These are phyloP conservation scores for Tuber melanosporum DNA, from an alignment of 495 filamentous ascomycete genomes.

Conservation along the genomic window DNA sequence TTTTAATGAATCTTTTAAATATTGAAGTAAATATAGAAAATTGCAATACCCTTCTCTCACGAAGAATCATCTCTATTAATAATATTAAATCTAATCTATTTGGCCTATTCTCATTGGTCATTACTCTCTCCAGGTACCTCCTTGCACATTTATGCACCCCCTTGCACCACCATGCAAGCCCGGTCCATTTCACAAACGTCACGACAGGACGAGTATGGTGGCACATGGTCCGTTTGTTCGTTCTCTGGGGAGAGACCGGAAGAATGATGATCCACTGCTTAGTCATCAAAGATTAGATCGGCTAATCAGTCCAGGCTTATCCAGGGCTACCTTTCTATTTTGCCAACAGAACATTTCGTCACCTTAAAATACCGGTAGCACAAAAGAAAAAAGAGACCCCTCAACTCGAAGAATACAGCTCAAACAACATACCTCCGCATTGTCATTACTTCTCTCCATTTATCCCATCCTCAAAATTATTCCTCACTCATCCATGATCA, in stretches of 20 bases:
- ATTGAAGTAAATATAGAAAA: too few relatives aligned
- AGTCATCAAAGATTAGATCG: background rate
- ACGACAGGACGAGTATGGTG: too few relatives aligned
- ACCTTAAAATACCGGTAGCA: background rate
- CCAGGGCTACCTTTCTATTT: background rate
- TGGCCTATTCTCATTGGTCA: too few relatives aligned
- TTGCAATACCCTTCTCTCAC: too few relatives aligned
- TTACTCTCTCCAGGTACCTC: too few relatives aligned
- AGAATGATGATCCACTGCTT: background rate
- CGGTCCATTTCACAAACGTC: too few relatives aligned
- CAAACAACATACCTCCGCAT: background rate
- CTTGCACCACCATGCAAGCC: too few relatives aligned
- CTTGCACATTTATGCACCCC: too few relatives aligned
- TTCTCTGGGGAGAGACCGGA: background rate
- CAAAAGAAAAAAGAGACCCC: background rate
- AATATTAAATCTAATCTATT: too few relatives aligned
- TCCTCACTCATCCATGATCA: background rate
- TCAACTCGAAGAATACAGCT: background rate
- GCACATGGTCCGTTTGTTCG: too few relatives aligned
- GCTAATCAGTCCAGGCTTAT: background rate
- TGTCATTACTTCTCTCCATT: background rate
- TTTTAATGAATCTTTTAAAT: too few relatives aligned
- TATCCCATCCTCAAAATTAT: background rate
- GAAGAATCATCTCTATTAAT: too few relatives aligned
- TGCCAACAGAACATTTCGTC: background rate